Evolutionary conservation across 2,329 filamentous ascomycete genomes (phyloP).

Genomic region (Exophiala sideris): DNA sequence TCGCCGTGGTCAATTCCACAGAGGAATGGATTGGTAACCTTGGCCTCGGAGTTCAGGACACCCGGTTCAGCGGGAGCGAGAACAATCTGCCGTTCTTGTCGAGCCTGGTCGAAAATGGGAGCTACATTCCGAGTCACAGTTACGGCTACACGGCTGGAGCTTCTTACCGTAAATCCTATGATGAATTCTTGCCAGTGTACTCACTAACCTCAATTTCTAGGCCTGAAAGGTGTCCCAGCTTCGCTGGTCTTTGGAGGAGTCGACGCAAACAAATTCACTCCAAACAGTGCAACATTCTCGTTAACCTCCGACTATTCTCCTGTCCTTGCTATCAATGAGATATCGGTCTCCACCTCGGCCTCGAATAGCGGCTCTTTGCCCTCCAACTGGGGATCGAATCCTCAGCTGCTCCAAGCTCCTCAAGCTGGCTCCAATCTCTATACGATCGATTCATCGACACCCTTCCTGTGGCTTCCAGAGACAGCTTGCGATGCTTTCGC

Average conservation of each 20-base stretch:
- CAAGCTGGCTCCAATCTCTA: constrained; percentile 26
- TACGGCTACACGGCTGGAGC: constrained; percentile 37
- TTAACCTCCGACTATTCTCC: constrained; percentile 32
- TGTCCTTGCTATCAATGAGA: constrained; percentile 32
- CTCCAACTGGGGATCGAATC: constrained; percentile 26
- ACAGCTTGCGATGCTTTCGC: constrained; percentile 38
- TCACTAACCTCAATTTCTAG: constrained; percentile 18
- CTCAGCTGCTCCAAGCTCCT: constrained; percentile 24
- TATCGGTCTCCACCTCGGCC: constrained; percentile 28
- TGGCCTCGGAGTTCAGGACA: constrained; percentile 31
- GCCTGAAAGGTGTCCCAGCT: constrained; percentile 31
- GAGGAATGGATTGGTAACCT: constrained; percentile 36
- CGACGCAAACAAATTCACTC: constrained; percentile 32
- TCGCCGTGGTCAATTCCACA: constrained; percentile 33
- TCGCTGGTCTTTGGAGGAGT: constrained; percentile 35
- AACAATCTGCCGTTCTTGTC: constrained; percentile 30
- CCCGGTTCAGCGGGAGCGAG: constrained; percentile 28
- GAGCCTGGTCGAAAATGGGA: constrained; percentile 30
- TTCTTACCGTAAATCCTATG: constrained; percentile 29
- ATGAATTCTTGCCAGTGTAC: neutral
- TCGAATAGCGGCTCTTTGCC: constrained; percentile 13
- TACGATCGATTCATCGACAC: constrained; percentile 40
- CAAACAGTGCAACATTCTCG: constrained; percentile 31
- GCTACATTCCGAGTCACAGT: constrained; percentile 32
- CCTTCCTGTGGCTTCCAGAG: constrained; percentile 40